Conservation (phyloP, 1,284 basidiomycete species). For the Mycena sp. region DNA sequence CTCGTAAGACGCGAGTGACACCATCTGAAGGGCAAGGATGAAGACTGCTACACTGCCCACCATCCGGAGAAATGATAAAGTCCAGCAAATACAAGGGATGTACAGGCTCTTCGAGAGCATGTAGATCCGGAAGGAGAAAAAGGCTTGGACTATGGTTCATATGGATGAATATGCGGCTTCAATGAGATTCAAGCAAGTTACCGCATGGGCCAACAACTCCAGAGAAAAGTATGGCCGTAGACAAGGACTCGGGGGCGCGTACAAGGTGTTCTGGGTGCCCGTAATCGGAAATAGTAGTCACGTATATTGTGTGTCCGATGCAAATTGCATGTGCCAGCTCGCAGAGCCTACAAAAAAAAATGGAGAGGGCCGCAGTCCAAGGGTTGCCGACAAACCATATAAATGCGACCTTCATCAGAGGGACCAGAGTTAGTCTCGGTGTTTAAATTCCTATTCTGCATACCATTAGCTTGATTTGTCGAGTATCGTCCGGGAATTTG, state of each 20-base stretch:
- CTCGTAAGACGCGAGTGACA: not conserved
- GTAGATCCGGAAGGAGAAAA: conserved; percentile 21
- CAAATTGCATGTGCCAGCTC: too few species aligned
- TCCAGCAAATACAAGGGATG: conserved; percentile 9
- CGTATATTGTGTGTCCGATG: too few species aligned
- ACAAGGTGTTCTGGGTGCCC: too few species aligned
- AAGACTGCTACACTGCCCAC: not conserved
- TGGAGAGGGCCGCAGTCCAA: too few species aligned
- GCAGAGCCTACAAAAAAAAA: too few species aligned
- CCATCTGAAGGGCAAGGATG: not conserved
- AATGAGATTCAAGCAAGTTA: too few species aligned
- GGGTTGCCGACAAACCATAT: not conserved
- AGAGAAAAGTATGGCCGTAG: too few species aligned
- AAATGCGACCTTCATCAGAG: not conserved
- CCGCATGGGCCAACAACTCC: too few species aligned
- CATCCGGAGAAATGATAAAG: conserved; percentile 10
- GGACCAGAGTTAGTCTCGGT: not conserved
- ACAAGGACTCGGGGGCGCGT: too few species aligned
- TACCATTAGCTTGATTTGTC: not conserved
- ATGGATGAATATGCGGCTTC: too few species aligned
- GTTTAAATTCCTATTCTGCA: not conserved
- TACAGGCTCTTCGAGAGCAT: not conserved
- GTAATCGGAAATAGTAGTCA: too few species aligned
- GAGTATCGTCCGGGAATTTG: not conserved
- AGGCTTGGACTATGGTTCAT: conserved; percentile 13